These are phyloP conservation scores for Begonia peltatifolia DNA, from an alignment of 306 rosid species.

Conservation along the genomic window DNA sequence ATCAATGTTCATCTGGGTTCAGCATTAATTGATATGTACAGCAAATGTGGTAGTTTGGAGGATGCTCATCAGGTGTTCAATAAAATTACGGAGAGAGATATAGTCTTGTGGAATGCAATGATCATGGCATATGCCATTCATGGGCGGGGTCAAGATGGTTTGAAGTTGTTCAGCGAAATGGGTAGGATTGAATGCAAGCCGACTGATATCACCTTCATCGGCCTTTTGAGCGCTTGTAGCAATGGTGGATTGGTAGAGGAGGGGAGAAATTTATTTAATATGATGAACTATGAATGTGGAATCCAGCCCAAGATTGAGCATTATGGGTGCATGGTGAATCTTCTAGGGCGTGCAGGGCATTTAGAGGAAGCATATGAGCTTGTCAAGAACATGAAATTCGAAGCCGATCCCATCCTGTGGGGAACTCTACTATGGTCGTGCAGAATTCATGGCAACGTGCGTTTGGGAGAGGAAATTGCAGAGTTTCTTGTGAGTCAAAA, in stretches of 20 bases:
- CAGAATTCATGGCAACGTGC: constrained; percentile 42
- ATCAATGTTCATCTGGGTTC: constrained; percentile 46
- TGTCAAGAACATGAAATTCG: constrained; percentile 43
- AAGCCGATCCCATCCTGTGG: constrained; percentile 65
- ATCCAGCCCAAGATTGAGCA: constrained; percentile 60
- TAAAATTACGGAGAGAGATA: constrained; percentile 31
- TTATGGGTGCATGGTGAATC: constrained; percentile 71
- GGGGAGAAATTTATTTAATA: constrained; percentile 39
- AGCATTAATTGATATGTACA: constrained; percentile 70
- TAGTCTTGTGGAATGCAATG: constrained; percentile 73
- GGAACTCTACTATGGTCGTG: constrained; percentile 80
- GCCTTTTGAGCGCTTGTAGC: constrained; percentile 54
- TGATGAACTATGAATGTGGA: constrained; percentile 38
- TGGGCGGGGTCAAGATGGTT: constrained; percentile 50
- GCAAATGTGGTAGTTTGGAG: constrained; percentile 61
- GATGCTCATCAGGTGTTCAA: constrained; percentile 54
- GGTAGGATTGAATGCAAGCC: constrained; percentile 24
- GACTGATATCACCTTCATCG: constrained; percentile 50
- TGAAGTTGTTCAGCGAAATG: constrained; percentile 51
- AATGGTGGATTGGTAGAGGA: constrained; percentile 50
- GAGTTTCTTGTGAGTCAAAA: constrained; percentile 37
- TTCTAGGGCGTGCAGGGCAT: constrained; percentile 65
- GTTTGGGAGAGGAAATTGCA: constrained; percentile 59
- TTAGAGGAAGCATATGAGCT: constrained; percentile 55
- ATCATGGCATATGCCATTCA: constrained; percentile 58